Percentiles rank a stretch among this genome's conserved stretches.
Evolutionary conservation across 1,284 basidiomycete genomes (phyloP).

Genomic region (Ganoderma leucocontextum): DNA sequence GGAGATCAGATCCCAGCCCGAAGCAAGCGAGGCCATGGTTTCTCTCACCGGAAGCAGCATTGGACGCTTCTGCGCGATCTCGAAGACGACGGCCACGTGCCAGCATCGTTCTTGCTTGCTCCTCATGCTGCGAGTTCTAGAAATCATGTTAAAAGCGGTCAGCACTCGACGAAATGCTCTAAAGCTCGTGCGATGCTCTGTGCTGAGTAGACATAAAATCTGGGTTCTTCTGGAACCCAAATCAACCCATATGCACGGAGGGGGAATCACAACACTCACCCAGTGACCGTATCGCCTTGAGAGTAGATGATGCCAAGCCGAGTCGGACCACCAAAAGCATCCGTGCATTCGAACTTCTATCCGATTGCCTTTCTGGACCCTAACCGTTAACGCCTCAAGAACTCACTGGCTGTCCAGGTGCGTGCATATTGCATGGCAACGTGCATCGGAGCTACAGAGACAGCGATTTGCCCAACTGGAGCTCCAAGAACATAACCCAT

Average conservation of each 20-base stretch:
- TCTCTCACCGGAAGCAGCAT: neutral
- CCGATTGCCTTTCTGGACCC: neutral
- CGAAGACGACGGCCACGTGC: neutral
- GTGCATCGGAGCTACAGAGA: neutral
- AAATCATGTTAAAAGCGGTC: neutral
- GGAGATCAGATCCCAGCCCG: neutral
- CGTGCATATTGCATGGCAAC: neutral
- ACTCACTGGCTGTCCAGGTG: neutral
- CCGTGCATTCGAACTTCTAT: neutral
- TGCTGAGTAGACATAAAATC: neutral
- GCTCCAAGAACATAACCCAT: neutral
- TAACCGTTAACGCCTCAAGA: neutral
- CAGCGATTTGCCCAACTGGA: neutral
- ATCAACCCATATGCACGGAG: neutral
- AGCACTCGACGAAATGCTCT: neutral
- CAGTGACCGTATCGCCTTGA: neutral
- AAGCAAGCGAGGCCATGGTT: neutral
- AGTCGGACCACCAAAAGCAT: neutral
- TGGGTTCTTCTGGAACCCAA: neutral
- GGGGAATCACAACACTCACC: neutral
- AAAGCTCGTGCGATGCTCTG: neutral
- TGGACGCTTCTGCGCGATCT: neutral
- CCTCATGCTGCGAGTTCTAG: neutral
- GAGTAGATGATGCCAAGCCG: constrained; percentile 17
- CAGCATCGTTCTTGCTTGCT: neutral